Conservation (phyloP, 352 stramenopile genomes). For the Thraustochytrium striatum region DNA sequence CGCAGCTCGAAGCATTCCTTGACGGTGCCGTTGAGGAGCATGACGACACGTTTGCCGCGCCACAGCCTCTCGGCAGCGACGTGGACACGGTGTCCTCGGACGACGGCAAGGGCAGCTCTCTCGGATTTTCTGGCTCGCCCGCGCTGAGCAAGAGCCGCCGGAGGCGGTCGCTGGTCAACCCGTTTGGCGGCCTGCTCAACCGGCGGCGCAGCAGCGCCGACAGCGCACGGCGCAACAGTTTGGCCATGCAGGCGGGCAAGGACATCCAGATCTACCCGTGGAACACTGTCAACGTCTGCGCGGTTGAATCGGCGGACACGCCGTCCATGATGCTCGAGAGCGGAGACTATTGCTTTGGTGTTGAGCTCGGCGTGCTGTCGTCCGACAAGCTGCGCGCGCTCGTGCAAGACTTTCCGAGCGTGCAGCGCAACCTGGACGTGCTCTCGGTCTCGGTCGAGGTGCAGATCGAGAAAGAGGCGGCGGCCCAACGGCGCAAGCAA, state of each 20-base stretch:
- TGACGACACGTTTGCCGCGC: background rate
- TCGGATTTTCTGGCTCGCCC: too few species aligned
- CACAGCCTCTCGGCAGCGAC: background rate
- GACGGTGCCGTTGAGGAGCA: background rate
- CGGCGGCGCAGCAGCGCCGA: background rate
- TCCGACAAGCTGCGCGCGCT: constrained; percentile 23
- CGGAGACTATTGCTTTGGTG: background rate
- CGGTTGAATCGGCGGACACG: background rate
- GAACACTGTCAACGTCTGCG: constrained; percentile 35
- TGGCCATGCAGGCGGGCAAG: constrained; percentile 25
- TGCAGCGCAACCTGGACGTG: constrained; percentile 22
- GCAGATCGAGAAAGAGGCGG: constrained; percentile 38
- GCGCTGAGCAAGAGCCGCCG: too few species aligned
- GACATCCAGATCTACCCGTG: constrained; percentile 21
- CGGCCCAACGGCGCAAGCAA: background rate
- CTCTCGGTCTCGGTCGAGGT: constrained; percentile 22
- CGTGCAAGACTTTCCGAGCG: background rate
- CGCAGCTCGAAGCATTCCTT: background rate
- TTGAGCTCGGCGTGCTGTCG: constrained; percentile 17
- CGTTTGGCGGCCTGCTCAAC: background rate
- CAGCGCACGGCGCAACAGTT: background rate
- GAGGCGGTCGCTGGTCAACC: constrained; percentile 13
- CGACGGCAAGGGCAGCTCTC: background rate
- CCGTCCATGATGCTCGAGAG: background rate
- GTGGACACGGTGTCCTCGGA: too few species aligned